Evolutionary conservation across 1,284 basidiomycete species (phyloP).

Genomic region (Takashimella koratensis): DNA sequence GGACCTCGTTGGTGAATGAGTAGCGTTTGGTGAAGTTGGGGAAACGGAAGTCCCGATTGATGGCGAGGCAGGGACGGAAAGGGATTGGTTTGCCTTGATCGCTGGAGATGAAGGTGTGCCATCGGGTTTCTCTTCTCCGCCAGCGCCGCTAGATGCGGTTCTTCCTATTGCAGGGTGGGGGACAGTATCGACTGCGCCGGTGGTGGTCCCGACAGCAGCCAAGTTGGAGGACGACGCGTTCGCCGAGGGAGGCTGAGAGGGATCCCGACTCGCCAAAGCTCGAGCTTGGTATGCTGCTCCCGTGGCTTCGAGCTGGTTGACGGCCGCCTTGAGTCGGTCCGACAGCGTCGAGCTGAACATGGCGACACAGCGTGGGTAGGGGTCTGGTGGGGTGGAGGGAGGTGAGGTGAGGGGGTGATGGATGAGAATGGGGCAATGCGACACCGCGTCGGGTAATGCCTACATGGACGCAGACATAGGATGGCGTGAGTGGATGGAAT

Average conservation of each 20-base stretch:
- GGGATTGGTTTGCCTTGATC: too few relatives aligned
- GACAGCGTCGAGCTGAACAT: slow-evolving; percentile 38
- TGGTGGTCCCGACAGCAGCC: neutral
- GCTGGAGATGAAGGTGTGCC: too few relatives aligned
- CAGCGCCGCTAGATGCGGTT: too few relatives aligned
- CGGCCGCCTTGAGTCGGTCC: slow-evolving; percentile 44
- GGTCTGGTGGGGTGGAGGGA: neutral
- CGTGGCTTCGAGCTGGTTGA: slow-evolving; percentile 39
- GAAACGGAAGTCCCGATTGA: neutral
- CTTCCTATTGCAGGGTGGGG: too few relatives aligned
- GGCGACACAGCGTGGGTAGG: neutral
- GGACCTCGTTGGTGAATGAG: slow-evolving; percentile 6
- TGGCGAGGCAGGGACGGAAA: neutral
- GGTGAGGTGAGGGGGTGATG: neutral
- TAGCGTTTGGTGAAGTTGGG: neutral
- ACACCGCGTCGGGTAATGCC: too few relatives aligned
- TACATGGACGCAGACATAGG: too few relatives aligned
- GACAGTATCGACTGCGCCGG: neutral
- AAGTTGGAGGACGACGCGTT: slow-evolving; percentile 4
- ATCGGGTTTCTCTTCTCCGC: too few relatives aligned
- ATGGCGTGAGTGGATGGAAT: too few relatives aligned
- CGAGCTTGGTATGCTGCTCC: slow-evolving; percentile 35
- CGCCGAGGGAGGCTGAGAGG: neutral
- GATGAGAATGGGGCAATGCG: too few relatives aligned
- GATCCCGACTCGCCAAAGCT: slow-evolving; percentile 12